Evolutionary conservation across 495 filamentous ascomycete genomes (phyloP).

Genomic region (Clohesyomyces aquaticus): DNA sequence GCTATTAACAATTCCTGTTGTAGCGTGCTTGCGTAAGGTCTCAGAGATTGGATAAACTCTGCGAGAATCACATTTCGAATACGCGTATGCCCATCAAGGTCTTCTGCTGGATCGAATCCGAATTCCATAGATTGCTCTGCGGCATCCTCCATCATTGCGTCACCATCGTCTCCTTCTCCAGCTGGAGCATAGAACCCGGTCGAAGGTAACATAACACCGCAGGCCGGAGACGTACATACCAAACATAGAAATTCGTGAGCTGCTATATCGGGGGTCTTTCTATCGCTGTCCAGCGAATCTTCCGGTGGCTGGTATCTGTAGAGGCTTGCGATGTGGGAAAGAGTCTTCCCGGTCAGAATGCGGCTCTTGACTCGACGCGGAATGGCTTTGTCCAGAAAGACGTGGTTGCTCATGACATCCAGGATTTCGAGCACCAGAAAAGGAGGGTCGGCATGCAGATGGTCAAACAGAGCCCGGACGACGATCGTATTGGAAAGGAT

Average conservation of each 20-base stretch:
- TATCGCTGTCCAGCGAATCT: constrained; percentile 45
- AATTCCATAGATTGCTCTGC: constrained; percentile 57
- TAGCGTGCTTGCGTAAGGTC: constrained; percentile 77
- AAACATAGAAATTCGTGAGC: constrained; percentile 73
- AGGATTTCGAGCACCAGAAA: constrained; percentile 71
- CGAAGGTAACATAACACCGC: constrained; percentile 69
- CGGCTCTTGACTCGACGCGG: constrained; percentile 69
- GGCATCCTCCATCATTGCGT: constrained; percentile 48
- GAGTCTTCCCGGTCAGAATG: constrained; percentile 69
- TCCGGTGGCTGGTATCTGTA: constrained; percentile 56
- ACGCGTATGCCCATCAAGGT: constrained; percentile 49
- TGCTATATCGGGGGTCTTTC: constrained; percentile 56
- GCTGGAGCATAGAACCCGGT: constrained; percentile 75
- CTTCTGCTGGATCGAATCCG: constrained; percentile 67
- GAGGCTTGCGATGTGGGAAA: constrained; percentile 71
- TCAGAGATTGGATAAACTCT: constrained; percentile 74
- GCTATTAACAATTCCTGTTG: constrained; percentile 79
- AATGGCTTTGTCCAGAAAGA: constrained; percentile 72
- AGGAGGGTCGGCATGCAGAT: constrained; percentile 72
- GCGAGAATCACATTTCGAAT: constrained; percentile 76
- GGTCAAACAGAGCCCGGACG: constrained; percentile 57
- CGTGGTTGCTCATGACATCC: constrained; percentile 62
- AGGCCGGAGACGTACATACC: constrained; percentile 70
- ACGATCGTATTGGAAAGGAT: constrained; percentile 73
- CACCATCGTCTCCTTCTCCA: constrained; percentile 49